These are phyloP conservation scores for Colletotrichum higginsianum DNA, from an alignment of 2,329 filamentous ascomycete species.

Conservation along the genomic window DNA sequence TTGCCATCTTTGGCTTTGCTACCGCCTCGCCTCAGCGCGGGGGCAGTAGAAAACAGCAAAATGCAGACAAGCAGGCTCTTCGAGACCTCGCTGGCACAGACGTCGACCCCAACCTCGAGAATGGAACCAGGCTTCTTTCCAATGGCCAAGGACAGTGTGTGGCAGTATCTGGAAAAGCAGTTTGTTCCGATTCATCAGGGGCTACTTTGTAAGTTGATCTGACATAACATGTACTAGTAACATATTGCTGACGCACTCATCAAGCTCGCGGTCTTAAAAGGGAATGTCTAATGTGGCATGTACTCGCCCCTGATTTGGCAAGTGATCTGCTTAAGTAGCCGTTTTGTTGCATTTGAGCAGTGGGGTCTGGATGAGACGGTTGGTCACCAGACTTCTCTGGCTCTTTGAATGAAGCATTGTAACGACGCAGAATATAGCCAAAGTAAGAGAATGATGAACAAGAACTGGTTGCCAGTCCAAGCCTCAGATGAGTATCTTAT, in stretches of 20 bases:
- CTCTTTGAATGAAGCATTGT: no score
- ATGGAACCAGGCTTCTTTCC: conserved; percentile 25
- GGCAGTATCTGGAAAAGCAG: conserved; percentile 29
- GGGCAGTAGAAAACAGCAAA: conserved; percentile 23
- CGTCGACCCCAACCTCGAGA: conserved; percentile 31
- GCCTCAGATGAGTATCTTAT: no score
- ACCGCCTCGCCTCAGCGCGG: conserved; percentile 24
- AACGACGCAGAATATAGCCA: no score
- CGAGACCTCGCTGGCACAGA: conserved; percentile 29
- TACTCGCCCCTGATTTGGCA: not conserved
- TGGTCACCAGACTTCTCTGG: no score
- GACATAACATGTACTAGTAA: not conserved
- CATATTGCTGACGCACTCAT: not conserved
- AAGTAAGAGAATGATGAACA: no score
- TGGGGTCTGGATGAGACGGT: no score
- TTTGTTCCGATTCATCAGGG: conserved; percentile 25
- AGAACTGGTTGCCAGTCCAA: no score
- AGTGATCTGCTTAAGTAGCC: not conserved
- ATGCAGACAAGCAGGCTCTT: conserved; percentile 24
- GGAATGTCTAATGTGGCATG: not conserved
- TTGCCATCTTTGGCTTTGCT: conserved; percentile 13
- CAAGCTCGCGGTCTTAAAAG: not conserved
- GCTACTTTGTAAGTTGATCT: conserved; percentile 25
- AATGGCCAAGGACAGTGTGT: conserved; percentile 30
- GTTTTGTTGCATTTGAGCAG: not conserved